A percentile compares a stretch with the other conserved stretches of the same genome.
These are phyloP conservation scores for Colletotrichum shisoi DNA, from an alignment of 2,329 filamentous ascomycete species.

Conservation along the genomic window DNA sequence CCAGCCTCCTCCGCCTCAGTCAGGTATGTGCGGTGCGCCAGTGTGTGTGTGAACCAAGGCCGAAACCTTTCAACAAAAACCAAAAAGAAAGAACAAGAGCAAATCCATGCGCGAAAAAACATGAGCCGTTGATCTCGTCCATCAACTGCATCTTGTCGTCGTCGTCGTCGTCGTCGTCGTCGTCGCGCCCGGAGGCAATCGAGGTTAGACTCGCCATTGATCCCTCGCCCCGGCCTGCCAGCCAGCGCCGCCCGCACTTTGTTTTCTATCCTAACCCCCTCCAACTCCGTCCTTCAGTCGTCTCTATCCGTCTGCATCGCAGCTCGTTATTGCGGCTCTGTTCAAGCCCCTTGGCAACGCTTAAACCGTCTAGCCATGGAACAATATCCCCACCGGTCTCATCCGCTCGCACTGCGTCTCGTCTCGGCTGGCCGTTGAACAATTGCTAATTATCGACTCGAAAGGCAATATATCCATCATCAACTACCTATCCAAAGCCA, in stretches of 20 bases:
- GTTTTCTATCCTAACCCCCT: conserved; percentile 16
- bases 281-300: not conserved
- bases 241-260: conserved; percentile 37
- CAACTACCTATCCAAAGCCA: conserved; percentile 62
- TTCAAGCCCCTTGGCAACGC: conserved; percentile 17
- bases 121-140: conserved; percentile 35
- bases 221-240: conserved; percentile 38
- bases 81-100: conserved; percentile 25
- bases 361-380: conserved; percentile 8
- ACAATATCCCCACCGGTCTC: conserved; percentile 5
- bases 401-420: conserved; percentile 22
- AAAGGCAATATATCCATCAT: conserved; percentile 50
- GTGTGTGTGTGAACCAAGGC: conserved; percentile 36
- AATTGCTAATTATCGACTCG: conserved; percentile 37
- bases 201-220: conserved; percentile 40
- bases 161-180: conserved; percentile 11
- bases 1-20: conserved; percentile 55
- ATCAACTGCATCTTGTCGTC: conserved; percentile 34
- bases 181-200: conserved; percentile 39
- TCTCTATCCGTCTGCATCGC: conserved; percentile 14
- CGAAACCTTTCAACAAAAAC: conserved; percentile 34
- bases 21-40: conserved; percentile 51
- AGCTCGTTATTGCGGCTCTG: conserved; percentile 10
- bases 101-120: conserved; percentile 27
- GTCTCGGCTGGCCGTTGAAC: conserved; percentile 34